Percentiles rank a stretch among this genome's conserved stretches.
Evolutionary conservation across 2,329 filamentous ascomycete genomes (phyloP).

Genomic region (Cladosporium sp.): DNA sequence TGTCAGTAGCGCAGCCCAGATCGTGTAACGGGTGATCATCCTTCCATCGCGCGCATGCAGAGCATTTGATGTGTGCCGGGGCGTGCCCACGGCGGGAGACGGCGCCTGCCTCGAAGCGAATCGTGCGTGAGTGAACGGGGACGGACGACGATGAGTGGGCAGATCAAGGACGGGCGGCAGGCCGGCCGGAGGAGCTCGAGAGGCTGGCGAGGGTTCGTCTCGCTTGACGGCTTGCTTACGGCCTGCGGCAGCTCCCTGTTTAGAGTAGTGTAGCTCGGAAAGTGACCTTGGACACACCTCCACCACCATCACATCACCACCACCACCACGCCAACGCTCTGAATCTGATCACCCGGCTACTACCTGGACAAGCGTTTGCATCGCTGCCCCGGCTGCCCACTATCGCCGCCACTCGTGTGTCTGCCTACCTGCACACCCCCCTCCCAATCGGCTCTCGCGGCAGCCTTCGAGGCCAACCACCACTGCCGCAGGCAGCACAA

Average conservation of each 20-base stretch:
- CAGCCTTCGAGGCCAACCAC: constrained; percentile 21
- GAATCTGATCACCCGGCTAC: constrained; percentile 18
- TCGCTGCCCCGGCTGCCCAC: constrained; percentile 9
- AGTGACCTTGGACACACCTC: constrained; percentile 7
- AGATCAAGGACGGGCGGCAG: neutral
- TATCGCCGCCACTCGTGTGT: constrained; percentile 16
- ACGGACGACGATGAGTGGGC: neutral
- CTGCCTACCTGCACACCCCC: constrained; percentile 15
- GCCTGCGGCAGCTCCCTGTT: constrained; percentile 14
- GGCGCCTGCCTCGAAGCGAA: constrained; percentile 11
- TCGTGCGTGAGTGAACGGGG: neutral
- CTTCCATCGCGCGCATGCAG: constrained; percentile 10
- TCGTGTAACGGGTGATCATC: constrained; percentile 18
- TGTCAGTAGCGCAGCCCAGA: constrained; percentile 18
- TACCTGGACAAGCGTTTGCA: constrained; percentile 17
- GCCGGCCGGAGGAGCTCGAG: neutral
- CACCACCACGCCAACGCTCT: neutral
- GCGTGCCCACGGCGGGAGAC: neutral
- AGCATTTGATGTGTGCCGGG: constrained; percentile 4
- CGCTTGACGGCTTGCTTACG: constrained; percentile 1
- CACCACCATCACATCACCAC: constrained; percentile 2
- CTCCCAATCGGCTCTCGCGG: constrained; percentile 26
- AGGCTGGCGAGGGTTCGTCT: neutral
- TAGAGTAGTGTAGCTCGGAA: neutral
- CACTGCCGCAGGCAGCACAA: constrained; percentile 33